A percentile compares a stretch with the other conserved stretches of the same genome.
phyloP scores from a whole-genome alignment of 192 early-diverging fungal genomes.

The Dissophora ornata region DNA sequence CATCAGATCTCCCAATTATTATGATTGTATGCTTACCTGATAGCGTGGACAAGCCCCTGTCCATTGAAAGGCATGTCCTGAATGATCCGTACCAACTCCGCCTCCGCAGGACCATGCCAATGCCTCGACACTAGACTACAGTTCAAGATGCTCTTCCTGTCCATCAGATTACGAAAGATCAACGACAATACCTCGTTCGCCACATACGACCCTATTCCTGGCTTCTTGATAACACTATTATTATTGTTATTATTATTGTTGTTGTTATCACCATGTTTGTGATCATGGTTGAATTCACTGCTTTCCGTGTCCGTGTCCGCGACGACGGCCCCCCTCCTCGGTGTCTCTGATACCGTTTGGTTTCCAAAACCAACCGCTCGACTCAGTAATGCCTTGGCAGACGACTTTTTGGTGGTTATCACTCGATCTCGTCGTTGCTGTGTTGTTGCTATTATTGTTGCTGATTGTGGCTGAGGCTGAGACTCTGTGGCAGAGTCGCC shows the following conservation, averaged over 20 bases:
- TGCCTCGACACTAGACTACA: conserved; percentile 44
- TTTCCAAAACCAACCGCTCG: conserved; percentile 7
- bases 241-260: neutral
- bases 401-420: conserved; percentile 15
- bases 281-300: neutral
- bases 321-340: too few species aligned
- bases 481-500: neutral
- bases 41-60: conserved; percentile 39
- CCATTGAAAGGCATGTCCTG: conserved; percentile 47
- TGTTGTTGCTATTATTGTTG: neutral
- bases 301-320: neutral
- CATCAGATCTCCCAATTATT: too few species aligned
- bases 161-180: conserved; percentile 42
- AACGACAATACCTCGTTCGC: conserved; percentile 25
- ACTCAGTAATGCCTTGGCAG: neutral
- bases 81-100: conserved; percentile 19
- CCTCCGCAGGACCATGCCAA: conserved; percentile 37
- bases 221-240: neutral
- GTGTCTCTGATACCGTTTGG: too few species aligned
- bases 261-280: neutral
- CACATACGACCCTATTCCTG: conserved; percentile 16
- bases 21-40: conserved; percentile 47
- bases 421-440: too few species aligned
- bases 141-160: conserved; percentile 41
- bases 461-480: neutral